Evolutionary conservation across 2,329 filamentous ascomycete genomes (phyloP).

Genomic region (Paraphaeosphaeria minitans): DNA sequence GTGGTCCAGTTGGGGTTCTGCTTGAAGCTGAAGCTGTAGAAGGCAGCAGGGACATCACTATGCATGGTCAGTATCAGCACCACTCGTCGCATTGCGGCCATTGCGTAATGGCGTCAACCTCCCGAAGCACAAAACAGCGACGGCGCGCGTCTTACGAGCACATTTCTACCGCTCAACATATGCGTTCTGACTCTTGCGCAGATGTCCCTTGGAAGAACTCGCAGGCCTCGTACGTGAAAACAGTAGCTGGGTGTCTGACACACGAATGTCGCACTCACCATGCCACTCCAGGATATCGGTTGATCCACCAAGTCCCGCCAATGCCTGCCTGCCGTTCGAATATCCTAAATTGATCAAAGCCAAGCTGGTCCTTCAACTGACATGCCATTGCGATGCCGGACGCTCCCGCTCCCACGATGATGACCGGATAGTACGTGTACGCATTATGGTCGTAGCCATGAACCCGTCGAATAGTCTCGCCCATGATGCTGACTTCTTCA

Average conservation of each 20-base stretch:
- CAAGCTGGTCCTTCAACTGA: constrained; percentile 62
- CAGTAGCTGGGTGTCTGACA: too few relatives aligned
- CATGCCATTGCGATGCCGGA: constrained; percentile 67
- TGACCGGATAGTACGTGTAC: constrained; percentile 54
- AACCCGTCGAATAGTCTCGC: constrained; percentile 43
- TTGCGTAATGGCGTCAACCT: constrained; percentile 13
- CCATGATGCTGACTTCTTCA: constrained; percentile 23
- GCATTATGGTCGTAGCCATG: constrained; percentile 47
- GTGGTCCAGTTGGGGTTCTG: constrained; percentile 59
- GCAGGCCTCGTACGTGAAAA: too few relatives aligned
- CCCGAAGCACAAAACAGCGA: background rate
- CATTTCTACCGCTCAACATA: background rate
- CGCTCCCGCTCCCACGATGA: constrained; percentile 66
- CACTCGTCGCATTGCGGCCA: background rate
- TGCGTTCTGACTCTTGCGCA: background rate
- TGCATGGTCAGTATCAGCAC: constrained; percentile 8
- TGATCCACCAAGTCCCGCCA: constrained; percentile 69
- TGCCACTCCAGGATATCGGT: constrained; percentile 59
- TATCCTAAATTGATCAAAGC: constrained; percentile 63
- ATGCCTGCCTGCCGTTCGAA: constrained; percentile 64
- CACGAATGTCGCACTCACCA: constrained; percentile 24
- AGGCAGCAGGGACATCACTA: constrained; percentile 56
- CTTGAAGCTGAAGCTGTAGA: constrained; percentile 63
- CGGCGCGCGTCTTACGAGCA: background rate
- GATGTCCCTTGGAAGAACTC: too few relatives aligned